Evolutionary conservation across 2,329 filamentous ascomycete species (phyloP).

Genomic region (Waltergamsia citrina): DNA sequence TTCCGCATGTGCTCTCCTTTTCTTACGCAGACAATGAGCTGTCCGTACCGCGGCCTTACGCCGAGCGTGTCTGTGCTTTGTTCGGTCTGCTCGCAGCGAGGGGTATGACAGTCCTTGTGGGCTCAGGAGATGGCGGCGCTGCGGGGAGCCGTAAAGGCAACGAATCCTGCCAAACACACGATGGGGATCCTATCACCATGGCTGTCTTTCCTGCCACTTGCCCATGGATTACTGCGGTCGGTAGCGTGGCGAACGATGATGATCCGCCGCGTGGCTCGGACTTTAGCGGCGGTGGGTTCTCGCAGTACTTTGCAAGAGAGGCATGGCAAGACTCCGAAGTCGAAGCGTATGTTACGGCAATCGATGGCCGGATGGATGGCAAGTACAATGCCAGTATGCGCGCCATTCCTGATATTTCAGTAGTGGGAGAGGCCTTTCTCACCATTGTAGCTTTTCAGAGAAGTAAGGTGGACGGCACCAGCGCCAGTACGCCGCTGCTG

Average conservation of each 20-base stretch:
- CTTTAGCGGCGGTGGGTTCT: slow-evolving; percentile 45
- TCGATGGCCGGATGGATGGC: slow-evolving; percentile 31
- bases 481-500: slow-evolving; percentile 43
- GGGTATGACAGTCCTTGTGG: slow-evolving; percentile 39
- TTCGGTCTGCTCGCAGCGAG: slow-evolving; percentile 43
- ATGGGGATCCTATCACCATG: slow-evolving; percentile 47
- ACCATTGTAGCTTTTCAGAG: slow-evolving; percentile 19
- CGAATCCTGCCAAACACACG: slow-evolving; percentile 48
- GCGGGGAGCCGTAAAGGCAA: slow-evolving; percentile 28
- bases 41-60: slow-evolving; percentile 40
- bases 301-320: slow-evolving; percentile 35
- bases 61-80: slow-evolving; percentile 39
- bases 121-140: slow-evolving; percentile 41
- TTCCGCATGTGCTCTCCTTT: slow-evolving; percentile 47
- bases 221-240: slow-evolving; percentile 59
- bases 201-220: slow-evolving; percentile 58
- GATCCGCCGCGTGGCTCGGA: slow-evolving; percentile 27
- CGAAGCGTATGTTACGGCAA: slow-evolving; percentile 23
- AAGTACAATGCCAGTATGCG: slow-evolving; percentile 36
- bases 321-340: slow-evolving; percentile 34
- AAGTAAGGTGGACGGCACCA: slow-evolving; percentile 29
- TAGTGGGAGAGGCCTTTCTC: slow-evolving; percentile 48
- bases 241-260: slow-evolving; percentile 37
- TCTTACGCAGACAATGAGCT: slow-evolving; percentile 52
- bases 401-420: slow-evolving; percentile 41